Evolutionary conservation across 2,329 filamentous ascomycete species (phyloP).

Genomic region (Zymoseptoria brevis): DNA sequence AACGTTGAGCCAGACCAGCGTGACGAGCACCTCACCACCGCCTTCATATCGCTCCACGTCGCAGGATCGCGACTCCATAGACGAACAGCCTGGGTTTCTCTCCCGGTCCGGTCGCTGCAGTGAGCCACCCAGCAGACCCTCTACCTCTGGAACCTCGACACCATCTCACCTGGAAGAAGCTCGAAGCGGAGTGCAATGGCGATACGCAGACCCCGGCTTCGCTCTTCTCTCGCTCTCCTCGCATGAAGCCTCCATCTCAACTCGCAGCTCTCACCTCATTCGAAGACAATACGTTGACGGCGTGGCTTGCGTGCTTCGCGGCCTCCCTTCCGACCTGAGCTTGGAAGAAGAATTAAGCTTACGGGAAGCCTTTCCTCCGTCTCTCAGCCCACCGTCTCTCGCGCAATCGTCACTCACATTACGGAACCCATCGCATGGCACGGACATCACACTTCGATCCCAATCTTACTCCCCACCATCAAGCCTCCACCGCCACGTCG

Average conservation of each 20-base stretch:
- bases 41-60: slow-evolving; percentile 21
- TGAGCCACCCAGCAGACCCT: slow-evolving; percentile 13
- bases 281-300: slow-evolving; percentile 58
- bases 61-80: slow-evolving; percentile 3
- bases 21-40: slow-evolving; percentile 31
- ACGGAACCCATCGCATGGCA: not conserved
- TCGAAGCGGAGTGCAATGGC: slow-evolving; percentile 41
- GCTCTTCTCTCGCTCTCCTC: slow-evolving; percentile 41
- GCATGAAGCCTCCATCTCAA: slow-evolving; percentile 36
- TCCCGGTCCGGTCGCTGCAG: slow-evolving; percentile 8
- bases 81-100: slow-evolving; percentile 8
- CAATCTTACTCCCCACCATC: slow-evolving; percentile 4
- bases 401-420: slow-evolving; percentile 5
- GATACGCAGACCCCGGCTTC: slow-evolving; percentile 44
- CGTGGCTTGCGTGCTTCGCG: slow-evolving; percentile 56
- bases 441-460: not conserved
- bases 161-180: slow-evolving; percentile 7
- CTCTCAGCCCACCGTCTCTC: not conserved
- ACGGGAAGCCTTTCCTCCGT: slow-evolving; percentile 42
- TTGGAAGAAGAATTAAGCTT: slow-evolving; percentile 47
- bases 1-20: slow-evolving; percentile 14
- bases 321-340: slow-evolving; percentile 51
- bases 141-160: slow-evolving; percentile 14
- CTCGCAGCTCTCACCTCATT: slow-evolving; percentile 43
- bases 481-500: slow-evolving; percentile 17